Percentiles rank a stretch among this genome's conserved stretches.
Conservation (phyloP, 257 asterid genomes). For the Mitragyna speciosa region DNA sequence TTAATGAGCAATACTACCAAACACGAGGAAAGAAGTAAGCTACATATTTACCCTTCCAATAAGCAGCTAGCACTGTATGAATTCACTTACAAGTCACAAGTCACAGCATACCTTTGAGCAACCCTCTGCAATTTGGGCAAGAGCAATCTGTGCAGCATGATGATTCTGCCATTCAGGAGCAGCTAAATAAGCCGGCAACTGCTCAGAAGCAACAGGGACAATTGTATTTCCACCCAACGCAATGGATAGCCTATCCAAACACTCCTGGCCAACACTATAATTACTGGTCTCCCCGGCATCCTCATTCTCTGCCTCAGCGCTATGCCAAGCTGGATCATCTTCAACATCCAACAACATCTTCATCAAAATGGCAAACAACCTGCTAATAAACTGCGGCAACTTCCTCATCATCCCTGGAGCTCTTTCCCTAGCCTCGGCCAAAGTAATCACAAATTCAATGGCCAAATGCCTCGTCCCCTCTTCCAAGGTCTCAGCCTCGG, state of each 20-base stretch:
- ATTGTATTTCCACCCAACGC: constrained; percentile 90
- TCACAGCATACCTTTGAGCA: constrained; percentile 68
- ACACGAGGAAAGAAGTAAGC: background rate
- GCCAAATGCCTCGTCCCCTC: constrained; percentile 97
- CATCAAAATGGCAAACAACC: constrained; percentile 79
- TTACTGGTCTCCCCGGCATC: constrained; percentile 97
- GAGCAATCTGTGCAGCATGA: constrained; percentile 90
- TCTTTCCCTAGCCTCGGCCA: constrained; percentile 94
- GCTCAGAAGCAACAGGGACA: constrained; percentile 95
- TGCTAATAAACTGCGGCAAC: constrained; percentile 82
- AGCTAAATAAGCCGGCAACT: constrained; percentile 66
- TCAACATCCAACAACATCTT: constrained; percentile 84
- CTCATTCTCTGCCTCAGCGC: constrained; percentile 80
- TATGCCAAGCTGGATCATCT: constrained; percentile 91
- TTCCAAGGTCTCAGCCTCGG: constrained; percentile 85
- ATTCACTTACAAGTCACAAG: background rate
- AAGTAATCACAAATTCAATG: constrained; percentile 85
- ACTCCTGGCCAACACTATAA: constrained; percentile 93
- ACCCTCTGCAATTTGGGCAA: constrained; percentile 98
- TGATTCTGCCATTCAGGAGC: constrained; percentile 96
- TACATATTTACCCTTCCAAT: background rate
- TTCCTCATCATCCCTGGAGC: constrained; percentile 99
- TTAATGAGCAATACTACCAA: background rate
- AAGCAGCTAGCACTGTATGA: background rate
- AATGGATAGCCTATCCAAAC: constrained; percentile 83